Evolutionary conservation across 345 rosid species (phyloP).

Genomic region (Carallia brachiata): DNA sequence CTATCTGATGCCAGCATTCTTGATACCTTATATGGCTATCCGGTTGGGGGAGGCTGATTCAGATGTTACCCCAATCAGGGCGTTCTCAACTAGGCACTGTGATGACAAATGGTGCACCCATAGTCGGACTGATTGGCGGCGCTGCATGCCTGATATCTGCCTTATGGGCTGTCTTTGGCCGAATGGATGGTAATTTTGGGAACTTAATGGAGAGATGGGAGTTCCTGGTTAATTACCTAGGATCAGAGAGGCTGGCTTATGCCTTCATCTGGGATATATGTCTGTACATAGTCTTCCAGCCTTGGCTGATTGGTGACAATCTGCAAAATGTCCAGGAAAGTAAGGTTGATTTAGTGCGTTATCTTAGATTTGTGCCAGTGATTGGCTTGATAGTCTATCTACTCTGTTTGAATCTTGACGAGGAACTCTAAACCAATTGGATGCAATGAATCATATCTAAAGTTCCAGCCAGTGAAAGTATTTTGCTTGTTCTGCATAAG

Average conservation of each 20-base stretch:
- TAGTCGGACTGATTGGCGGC: conserved; percentile 84
- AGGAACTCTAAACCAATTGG: conserved; percentile 24
- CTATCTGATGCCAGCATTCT: conserved; percentile 53
- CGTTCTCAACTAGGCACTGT: conserved; percentile 57
- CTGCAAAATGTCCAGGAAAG: conserved; percentile 55
- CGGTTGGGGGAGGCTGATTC: conserved; percentile 56
- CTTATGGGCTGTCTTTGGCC: conserved; percentile 71
- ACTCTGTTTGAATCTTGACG: conserved; percentile 53
- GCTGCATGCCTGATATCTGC: conserved; percentile 59
- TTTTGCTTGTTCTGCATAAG: background rate
- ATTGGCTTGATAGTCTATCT: conserved; percentile 70
- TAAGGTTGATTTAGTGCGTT: conserved; percentile 48
- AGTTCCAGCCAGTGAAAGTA: background rate
- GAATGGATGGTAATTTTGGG: conserved; percentile 66
- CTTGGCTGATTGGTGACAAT: conserved; percentile 92
- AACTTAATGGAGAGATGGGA: conserved; percentile 58
- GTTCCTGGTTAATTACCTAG: conserved; percentile 60
- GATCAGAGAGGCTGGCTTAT: conserved; percentile 86
- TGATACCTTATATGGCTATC: conserved; percentile 94
- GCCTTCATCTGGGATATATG: conserved; percentile 90
- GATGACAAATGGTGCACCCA: conserved; percentile 66
- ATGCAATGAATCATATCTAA: background rate
- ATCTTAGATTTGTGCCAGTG: conserved; percentile 77
- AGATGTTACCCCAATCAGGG: conserved; percentile 29
- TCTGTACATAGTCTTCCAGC: conserved; percentile 83